phyloP scores from a whole-genome alignment of 257 asterid genomes.

The Gentiana dahurica region DNA sequence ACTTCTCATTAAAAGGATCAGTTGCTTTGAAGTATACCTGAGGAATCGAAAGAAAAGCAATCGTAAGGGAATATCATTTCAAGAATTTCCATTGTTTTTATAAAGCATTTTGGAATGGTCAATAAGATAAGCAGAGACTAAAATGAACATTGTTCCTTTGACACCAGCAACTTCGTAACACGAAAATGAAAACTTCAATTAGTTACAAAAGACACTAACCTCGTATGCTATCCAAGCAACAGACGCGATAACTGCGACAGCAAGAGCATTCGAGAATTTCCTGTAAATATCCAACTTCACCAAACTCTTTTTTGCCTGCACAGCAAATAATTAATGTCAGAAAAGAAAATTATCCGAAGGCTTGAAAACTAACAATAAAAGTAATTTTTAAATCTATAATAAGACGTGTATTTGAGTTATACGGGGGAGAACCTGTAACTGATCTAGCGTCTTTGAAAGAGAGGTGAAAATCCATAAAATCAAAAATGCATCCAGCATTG shows the following conservation, averaged over 20 bases:
- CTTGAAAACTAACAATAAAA: slow-evolving; percentile 4
- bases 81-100: not conserved
- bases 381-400: not conserved
- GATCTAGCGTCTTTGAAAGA: slow-evolving; percentile 86
- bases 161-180: no score
- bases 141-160: not conserved
- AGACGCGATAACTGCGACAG: slow-evolving; percentile 63
- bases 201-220: slow-evolving; percentile 34
- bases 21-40: slow-evolving; percentile 94
- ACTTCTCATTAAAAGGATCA: slow-evolving; percentile 94
- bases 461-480: slow-evolving; percentile 96
- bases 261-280: slow-evolving; percentile 89
- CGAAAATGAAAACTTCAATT: no score
- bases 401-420: not conserved
- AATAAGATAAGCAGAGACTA: not conserved
- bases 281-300: slow-evolving; percentile 83
- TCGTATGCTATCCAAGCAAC: slow-evolving; percentile 93
- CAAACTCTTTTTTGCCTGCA: slow-evolving; percentile 89
- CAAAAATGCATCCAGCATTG: slow-evolving; percentile 83
- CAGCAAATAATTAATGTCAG: slow-evolving; percentile 14
- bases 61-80: slow-evolving; percentile 1
- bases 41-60: slow-evolving; percentile 19
- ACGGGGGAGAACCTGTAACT: slow-evolving; percentile 63
- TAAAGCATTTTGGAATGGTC: not conserved
- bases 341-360: slow-evolving; percentile 7